Conservation (phyloP, 345 rosid species). For the Eucalyptus paniculata region DNA sequence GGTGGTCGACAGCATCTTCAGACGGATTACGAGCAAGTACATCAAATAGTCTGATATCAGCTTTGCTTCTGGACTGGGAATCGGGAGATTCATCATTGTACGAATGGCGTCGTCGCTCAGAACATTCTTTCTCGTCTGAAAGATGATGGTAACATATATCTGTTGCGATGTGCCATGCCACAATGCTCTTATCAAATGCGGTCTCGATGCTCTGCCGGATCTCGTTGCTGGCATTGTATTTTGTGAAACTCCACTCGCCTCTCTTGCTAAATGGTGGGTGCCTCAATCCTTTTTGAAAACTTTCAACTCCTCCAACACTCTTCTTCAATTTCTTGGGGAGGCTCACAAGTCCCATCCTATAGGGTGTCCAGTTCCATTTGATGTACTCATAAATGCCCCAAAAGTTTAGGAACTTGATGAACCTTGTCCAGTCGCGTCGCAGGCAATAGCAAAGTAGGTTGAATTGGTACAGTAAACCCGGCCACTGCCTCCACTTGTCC, state of each 20-base stretch:
- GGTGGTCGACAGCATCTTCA: background rate
- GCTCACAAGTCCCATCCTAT: background rate
- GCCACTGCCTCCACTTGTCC: background rate
- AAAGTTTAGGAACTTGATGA: background rate
- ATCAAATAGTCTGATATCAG: background rate
- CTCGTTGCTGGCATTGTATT: background rate
- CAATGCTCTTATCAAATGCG: background rate
- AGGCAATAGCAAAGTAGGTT: background rate
- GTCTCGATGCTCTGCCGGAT: background rate
- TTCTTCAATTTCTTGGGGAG: background rate
- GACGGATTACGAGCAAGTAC: background rate
- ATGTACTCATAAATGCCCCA: background rate
- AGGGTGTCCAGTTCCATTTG: background rate
- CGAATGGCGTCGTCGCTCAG: rapidly evolving
- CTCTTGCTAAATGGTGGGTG: background rate
- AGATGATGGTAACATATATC: background rate
- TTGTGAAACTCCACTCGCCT: background rate
- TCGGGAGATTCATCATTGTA: background rate
- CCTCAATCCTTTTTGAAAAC: background rate
- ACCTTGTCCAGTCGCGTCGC: background rate
- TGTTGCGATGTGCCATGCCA: background rate
- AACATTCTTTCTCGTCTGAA: background rate
- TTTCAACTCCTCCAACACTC: background rate
- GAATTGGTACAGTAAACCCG: background rate
- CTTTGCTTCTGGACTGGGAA: background rate